Conservation (phyloP, 2,329 filamentous ascomycete species). For the Elsinoe fawcettii region DNA sequence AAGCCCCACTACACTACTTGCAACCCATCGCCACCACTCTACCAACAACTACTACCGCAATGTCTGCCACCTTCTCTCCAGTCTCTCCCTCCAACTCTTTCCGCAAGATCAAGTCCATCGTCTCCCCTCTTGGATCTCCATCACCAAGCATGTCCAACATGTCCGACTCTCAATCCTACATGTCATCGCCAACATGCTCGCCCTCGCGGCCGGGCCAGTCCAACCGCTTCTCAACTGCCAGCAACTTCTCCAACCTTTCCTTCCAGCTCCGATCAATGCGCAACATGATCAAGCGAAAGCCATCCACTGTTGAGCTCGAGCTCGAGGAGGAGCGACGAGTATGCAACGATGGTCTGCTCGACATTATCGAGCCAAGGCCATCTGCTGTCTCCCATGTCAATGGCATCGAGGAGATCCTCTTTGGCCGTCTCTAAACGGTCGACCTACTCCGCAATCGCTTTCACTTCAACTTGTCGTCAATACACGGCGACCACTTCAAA, state of each 20-base stretch:
- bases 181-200: neutral
- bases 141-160: conserved; percentile 15
- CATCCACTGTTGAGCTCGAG: conserved; percentile 21
- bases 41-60: conserved; percentile 1
- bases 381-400: conserved; percentile 16
- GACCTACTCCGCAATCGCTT: neutral
- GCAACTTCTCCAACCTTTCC: conserved; percentile 19
- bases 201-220: conserved; percentile 14
- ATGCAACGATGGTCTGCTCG: conserved; percentile 19
- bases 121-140: conserved; percentile 16
- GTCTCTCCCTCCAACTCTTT: conserved; percentile 18
- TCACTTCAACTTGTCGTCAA: conserved; percentile 1
- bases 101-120: conserved; percentile 18
- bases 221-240: conserved; percentile 20
- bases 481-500: neutral
- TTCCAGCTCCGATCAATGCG: conserved; percentile 17
- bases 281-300: conserved; percentile 21
- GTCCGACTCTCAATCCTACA: conserved; percentile 14
- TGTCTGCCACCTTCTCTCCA: conserved; percentile 16
- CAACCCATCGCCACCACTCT: neutral
- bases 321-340: conserved; percentile 22
- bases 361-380: conserved; percentile 23
- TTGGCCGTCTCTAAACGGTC: conserved; percentile 17
- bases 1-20: neutral
- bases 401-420: conserved; percentile 20